phyloP scores from a whole-genome alignment of 768 basidiomycete genomes.

The Lanmaoa rubissima region DNA sequence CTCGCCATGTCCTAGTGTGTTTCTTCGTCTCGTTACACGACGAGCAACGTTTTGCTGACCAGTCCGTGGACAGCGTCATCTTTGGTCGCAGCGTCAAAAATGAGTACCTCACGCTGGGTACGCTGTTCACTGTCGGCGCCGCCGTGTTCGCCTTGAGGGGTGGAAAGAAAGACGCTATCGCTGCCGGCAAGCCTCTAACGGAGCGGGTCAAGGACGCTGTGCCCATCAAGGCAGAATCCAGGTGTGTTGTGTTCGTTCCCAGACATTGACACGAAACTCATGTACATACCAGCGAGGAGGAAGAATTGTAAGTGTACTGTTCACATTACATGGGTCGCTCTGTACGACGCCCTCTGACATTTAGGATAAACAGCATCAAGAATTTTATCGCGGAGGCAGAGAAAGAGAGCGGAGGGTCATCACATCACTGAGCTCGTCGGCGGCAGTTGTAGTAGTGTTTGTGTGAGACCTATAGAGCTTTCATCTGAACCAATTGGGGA shows the following conservation, averaged over 20 bases:
- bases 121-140: constrained; percentile 57
- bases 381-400: constrained; percentile 82
- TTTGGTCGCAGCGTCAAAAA: constrained; percentile 79
- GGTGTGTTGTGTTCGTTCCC: constrained; percentile 44
- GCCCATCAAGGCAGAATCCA: constrained; percentile 63
- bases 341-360: constrained; percentile 38
- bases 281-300: constrained; percentile 61
- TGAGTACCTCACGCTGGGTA: constrained; percentile 74
- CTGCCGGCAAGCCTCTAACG: constrained; percentile 41
- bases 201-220: constrained; percentile 63
- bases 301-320: constrained; percentile 65
- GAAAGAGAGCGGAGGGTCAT: constrained; percentile 57
- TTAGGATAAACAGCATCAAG: constrained; percentile 66
- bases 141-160: constrained; percentile 55
- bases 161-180: constrained; percentile 48
- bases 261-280: constrained; percentile 5
- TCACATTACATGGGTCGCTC: constrained; percentile 12
- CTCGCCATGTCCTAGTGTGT: constrained; percentile 47
- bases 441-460: neutral
- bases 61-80: constrained; percentile 51
- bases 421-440: constrained; percentile 27
- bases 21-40: neutral
- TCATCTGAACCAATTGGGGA: neutral
- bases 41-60: constrained; percentile 5
- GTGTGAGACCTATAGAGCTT: constrained; percentile 6